Evolutionary conservation across 2,329 filamentous ascomycete species (phyloP).

Genomic region (Ophiostoma himal-ulmi): DNA sequence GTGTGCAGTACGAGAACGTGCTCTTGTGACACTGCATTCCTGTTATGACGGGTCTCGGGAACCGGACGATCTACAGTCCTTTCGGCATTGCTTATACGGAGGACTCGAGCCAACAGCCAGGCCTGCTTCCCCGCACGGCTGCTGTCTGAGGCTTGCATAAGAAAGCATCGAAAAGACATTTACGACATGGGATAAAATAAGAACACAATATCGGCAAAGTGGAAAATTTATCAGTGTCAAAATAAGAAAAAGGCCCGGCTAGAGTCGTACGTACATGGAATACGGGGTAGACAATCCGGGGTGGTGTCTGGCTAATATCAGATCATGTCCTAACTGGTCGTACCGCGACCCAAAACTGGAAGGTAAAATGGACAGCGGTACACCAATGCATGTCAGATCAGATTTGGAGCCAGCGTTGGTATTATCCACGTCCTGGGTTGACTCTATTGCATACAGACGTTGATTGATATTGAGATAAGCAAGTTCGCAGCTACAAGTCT

Average conservation of each 20-base stretch:
- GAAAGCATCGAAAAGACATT: not conserved
- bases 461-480: no score
- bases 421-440: not conserved
- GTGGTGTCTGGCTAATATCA: constrained; percentile 5
- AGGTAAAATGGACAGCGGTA: not conserved
- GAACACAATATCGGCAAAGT: not conserved
- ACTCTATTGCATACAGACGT: not conserved
- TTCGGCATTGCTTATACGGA: not conserved
- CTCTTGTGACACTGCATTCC: not conserved
- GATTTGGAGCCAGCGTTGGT: not conserved
- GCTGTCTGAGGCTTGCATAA: not conserved
- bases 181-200: not conserved
- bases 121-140: not conserved
- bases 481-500: no score
- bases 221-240: not conserved
- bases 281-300: constrained; percentile 11
- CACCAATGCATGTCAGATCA: not conserved
- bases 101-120: not conserved
- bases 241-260: not conserved
- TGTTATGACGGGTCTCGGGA: not conserved
- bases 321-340: not conserved
- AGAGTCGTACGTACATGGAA: not conserved
- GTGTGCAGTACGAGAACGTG: not conserved
- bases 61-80: constrained; percentile 2
- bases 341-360: not conserved